Base-by-base conservation (phyloP, 1,284 basidiomycete genomes). In the Grifola frondosa region DNA sequence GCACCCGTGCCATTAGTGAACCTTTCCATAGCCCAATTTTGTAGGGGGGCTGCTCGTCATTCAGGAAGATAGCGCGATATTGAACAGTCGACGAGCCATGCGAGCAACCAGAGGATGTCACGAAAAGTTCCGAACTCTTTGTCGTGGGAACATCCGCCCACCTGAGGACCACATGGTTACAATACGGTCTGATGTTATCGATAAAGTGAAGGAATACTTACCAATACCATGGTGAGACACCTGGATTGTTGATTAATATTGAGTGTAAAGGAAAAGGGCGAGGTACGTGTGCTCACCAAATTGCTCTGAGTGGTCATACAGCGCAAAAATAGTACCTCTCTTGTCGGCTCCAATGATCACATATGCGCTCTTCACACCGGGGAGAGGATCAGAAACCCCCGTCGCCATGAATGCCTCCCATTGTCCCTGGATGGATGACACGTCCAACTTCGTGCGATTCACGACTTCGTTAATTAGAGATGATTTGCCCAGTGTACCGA, bases 251-350 rank as follows among this genome's bases (percentile, higher is more conserved):
- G 20, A 17, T 16, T 25, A 40, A 25, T 23, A 29, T 37, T 4
- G 40, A 26, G 30, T 28, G 22, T 31, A 6, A 35, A 26, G 17
- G 24, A 15, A 34, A 28, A 32, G 4, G n/a, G 11, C 4, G 19
- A 16, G 23, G 29, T 11, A 30, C 30, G 16, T 6, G 19, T 8
- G 64, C 71, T 44, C 47, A 72, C 84, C 84, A 58, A 84, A 78
- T 53, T 88, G 84, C 59, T 87, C 84, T 9, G 81, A 81, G 42
- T 82, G 76, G 52, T 84, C 81, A 56, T 88, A 88, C 24, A 87
- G 53, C 3, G 74, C 83, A 53, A 71, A 88, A 20, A 87, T 83
- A 0, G 82, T 79, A 21, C 81, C 82, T 33, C 82, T 64, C 61
- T 79, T 82, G 63, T 86, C 83, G 0, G 79, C 68, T 5, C 83